These are phyloP conservation scores for Pichia sp. DNA, from an alignment of 1,139 yeast species.

Conservation along the genomic window DNA sequence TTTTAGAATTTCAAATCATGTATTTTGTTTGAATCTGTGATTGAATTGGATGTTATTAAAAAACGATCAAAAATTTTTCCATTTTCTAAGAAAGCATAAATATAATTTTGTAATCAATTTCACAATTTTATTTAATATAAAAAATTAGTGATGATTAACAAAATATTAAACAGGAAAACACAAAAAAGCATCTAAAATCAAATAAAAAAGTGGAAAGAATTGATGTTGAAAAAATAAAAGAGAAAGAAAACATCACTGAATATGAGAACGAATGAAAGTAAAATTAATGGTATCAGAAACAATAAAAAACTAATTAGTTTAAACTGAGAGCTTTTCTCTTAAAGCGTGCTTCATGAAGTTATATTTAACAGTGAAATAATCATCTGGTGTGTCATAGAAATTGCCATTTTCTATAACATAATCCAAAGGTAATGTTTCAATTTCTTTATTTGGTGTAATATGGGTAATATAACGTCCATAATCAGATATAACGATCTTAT, in stretches of 20 bases:
- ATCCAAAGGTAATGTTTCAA: conserved; percentile 62
- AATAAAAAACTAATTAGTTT: background rate
- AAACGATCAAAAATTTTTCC: background rate
- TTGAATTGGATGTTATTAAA: background rate
- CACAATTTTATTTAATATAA: background rate
- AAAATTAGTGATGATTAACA: background rate
- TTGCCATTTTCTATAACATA: conserved; percentile 57
- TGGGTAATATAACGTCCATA: conserved; percentile 74
- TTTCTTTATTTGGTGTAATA: conserved; percentile 69
- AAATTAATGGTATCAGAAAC: background rate
- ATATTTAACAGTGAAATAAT: conserved; percentile 42
- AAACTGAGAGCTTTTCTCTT: conserved; percentile 26
- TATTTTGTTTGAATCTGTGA: background rate
- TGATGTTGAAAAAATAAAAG: background rate
- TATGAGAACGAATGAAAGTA: background rate
- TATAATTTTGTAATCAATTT: background rate
- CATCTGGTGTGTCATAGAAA: conserved; percentile 57
- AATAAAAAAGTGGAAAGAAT: background rate
- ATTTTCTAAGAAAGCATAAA: background rate
- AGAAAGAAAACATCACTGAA: background rate
- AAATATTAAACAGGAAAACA: background rate
- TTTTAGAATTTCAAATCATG: background rate
- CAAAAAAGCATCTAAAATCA: background rate
- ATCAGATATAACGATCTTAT: conserved; percentile 74
- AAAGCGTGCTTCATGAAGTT: conserved; percentile 31